Base-by-base conservation (phyloP, 2,329 filamentous ascomycete genomes). In the Ceratocystis alfenasii region DNA sequence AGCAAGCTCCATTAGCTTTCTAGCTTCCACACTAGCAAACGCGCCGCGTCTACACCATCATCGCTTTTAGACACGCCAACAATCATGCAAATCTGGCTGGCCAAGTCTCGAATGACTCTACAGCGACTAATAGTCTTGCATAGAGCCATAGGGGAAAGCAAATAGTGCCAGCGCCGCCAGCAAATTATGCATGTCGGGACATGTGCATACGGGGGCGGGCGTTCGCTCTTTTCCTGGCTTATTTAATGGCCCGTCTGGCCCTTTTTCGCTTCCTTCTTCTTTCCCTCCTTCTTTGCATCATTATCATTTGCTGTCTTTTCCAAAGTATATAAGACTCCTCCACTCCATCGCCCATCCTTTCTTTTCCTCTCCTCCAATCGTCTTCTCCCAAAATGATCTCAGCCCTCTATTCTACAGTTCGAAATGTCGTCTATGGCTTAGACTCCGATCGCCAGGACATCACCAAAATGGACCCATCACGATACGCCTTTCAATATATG, bases 401-500 rank as follows among this genome's bases (percentile, higher is more conserved):
- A 20, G 12, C 55, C 28, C 60, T 62, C 33, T 62, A 17, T n/a
- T 46, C 60, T 12, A 41, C 45, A n/a, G 41, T 48, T 20, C 36
- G 22, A n/a, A 62, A 48, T 48, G 28, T 55, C 44, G 44, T 48
- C 30, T 64, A 41, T 30, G 55, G 55, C 12, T 22, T 62, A 2
- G 60, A 46, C 22, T 62, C 22, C 3, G 44, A 28, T 25, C 60
- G 57, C 45, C 64, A n/a, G 20, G 64, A 62, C 33, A 30, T 66
- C 30, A 66, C 64, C 20, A 62, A 28, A 3, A 33, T 62, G 41
- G 64, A 62, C 22, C 64, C 64, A n/a, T 28, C 57, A 48, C 60
- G 60, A 6, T 62, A 46, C 22, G 61, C 65, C 50, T 64, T 67
- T 46, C 65, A 67, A 5, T 67, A 61, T 41, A 67, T 81, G 67